Percentiles rank a stretch among this genome's conserved stretches.
phyloP scores from a whole-genome alignment of 2,329 filamentous ascomycete genomes.

The Fusarium setosum region DNA sequence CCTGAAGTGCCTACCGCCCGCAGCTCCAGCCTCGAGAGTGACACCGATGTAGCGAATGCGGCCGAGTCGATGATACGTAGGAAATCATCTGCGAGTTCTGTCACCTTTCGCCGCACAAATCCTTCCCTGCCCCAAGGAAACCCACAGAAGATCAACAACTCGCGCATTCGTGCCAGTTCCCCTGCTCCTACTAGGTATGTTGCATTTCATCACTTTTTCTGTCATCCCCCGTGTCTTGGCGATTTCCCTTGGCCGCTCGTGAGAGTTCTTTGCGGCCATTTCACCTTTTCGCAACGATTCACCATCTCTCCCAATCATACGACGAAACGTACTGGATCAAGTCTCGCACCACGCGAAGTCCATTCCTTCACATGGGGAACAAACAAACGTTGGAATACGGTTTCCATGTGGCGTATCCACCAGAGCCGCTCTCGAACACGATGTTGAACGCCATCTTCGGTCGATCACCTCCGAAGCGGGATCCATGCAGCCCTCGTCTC shows the following conservation, averaged over 20 bases:
- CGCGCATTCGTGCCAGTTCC: constrained; percentile 58
- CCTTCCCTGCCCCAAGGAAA: constrained; percentile 60
- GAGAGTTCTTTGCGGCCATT: neutral
- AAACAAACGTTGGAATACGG: neutral
- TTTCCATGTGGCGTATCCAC: neutral
- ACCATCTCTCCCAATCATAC: neutral
- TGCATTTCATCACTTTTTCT: neutral
- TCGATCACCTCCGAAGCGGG: neutral
- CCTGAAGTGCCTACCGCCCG: constrained; percentile 45
- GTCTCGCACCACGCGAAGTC: neutral
- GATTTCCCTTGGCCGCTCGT: neutral
- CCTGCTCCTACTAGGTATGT: constrained; percentile 62
- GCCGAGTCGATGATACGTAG: constrained; percentile 40
- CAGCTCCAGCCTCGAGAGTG: constrained; percentile 40
- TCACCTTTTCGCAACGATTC: neutral
- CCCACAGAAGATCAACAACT: constrained; percentile 57
- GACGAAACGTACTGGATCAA: neutral
- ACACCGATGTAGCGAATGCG: constrained; percentile 38
- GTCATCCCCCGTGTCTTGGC: neutral
- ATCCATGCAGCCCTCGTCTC: neutral
- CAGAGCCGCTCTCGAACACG: neutral
- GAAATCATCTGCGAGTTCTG: constrained; percentile 61
- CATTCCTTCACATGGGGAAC: neutral
- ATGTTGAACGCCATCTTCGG: neutral
- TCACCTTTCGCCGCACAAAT: constrained; percentile 59